These are phyloP conservation scores for Arthrobotrys sinensis DNA, from an alignment of 2,329 filamentous ascomycete species.

Conservation along the genomic window DNA sequence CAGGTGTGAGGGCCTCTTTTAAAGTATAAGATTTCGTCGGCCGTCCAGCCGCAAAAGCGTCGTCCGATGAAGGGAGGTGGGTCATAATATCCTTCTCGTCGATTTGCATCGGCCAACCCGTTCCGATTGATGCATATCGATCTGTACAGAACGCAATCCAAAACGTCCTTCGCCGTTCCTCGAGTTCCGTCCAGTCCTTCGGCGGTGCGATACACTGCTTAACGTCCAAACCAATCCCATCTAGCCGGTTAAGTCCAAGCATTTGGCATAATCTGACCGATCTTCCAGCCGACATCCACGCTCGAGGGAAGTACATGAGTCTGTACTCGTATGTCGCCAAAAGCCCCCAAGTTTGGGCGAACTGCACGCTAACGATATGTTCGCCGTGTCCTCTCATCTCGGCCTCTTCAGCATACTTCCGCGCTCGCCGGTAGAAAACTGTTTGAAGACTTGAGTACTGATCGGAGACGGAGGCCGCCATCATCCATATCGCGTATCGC, in stretches of 20 bases:
- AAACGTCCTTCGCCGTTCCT: slow-evolving; percentile 91
- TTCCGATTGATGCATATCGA: slow-evolving; percentile 93
- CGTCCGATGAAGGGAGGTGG: slow-evolving; percentile 85
- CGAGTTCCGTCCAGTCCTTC: slow-evolving; percentile 92
- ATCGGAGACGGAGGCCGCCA: slow-evolving; percentile 87
- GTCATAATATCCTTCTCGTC: slow-evolving; percentile 93
- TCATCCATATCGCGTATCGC: slow-evolving; percentile 95
- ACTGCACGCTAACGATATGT: slow-evolving; percentile 85
- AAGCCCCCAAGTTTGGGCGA: slow-evolving; percentile 87
- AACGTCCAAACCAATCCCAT: slow-evolving; percentile 85
- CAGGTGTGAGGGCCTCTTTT: slow-evolving; percentile 77
- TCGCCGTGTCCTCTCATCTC: slow-evolving; percentile 95
- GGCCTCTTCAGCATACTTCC: slow-evolving; percentile 91
- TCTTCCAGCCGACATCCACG: slow-evolving; percentile 91
- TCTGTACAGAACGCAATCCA: slow-evolving; percentile 95
- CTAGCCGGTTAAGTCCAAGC: slow-evolving; percentile 91
- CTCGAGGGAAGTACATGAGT: slow-evolving; percentile 95
- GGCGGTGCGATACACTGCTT: slow-evolving; percentile 91
- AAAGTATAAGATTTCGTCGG: slow-evolving; percentile 81
- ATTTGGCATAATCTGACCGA: slow-evolving; percentile 87
- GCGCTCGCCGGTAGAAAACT: slow-evolving; percentile 88
- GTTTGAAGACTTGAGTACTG: slow-evolving; percentile 85
- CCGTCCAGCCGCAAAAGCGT: slow-evolving; percentile 85
- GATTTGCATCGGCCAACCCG: slow-evolving; percentile 95
- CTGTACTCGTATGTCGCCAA: slow-evolving; percentile 92